A percentile compares a stretch with the other conserved stretches of the same genome.
These are phyloP conservation scores for Fraxinus latifolia DNA, from an alignment of 305 asterid genomes.

Conservation along the genomic window DNA sequence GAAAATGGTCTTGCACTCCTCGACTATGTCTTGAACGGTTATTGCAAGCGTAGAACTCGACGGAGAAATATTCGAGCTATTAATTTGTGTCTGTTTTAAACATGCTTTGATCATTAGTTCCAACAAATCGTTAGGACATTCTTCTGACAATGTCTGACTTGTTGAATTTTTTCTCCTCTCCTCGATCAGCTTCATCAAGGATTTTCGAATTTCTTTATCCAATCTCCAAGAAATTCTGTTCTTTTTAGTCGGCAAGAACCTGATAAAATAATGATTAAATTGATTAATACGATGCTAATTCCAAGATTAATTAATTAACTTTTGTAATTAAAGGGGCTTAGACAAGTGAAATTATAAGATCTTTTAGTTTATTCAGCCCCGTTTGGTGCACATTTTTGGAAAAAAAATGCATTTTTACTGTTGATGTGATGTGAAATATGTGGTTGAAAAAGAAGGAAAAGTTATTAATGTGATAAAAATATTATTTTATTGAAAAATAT, in stretches of 20 bases:
- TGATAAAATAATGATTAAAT: conserved; percentile 14
- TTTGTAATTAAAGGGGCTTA: neutral
- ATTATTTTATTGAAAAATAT: too few species aligned
- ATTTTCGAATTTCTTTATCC: conserved; percentile 73
- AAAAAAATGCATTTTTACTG: too few species aligned
- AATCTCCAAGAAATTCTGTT: conserved; percentile 80
- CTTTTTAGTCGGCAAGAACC: conserved; percentile 81
- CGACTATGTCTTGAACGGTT: conserved; percentile 69
- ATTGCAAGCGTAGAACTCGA: conserved; percentile 20
- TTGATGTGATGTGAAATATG: too few species aligned
- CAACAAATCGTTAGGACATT: conserved; percentile 77
- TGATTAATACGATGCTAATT: neutral
- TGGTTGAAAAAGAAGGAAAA: too few species aligned
- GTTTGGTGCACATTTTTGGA: too few species aligned
- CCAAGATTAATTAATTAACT: conserved; percentile 21
- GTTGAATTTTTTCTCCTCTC: conserved; percentile 37
- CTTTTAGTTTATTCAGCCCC: neutral
- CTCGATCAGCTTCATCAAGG: conserved; percentile 61
- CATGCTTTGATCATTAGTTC: conserved; percentile 75
- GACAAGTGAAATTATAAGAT: neutral
- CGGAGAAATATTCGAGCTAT: neutral
- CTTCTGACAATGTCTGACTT: conserved; percentile 38
- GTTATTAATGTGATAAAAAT: too few species aligned
- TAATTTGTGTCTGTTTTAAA: conserved; percentile 15
- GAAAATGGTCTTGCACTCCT: conserved; percentile 91